These are phyloP conservation scores for Mrakia blollopis DNA, from an alignment of 768 basidiomycete genomes.

Conservation along the genomic window DNA sequence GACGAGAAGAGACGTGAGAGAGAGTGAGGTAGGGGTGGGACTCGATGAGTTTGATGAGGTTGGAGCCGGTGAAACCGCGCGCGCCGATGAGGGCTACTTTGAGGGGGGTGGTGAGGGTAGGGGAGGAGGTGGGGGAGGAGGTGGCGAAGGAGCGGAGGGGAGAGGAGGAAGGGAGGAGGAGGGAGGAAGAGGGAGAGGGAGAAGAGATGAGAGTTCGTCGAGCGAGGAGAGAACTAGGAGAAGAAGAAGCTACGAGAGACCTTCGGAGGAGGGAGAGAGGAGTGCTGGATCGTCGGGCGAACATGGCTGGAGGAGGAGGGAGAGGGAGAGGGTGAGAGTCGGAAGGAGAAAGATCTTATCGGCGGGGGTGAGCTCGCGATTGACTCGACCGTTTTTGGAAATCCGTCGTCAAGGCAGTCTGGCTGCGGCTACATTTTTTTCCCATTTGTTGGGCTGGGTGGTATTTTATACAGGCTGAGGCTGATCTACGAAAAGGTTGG, in stretches of 20 bases:
- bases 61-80: slow-evolving; percentile 90
- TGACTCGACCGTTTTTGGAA: not conserved
- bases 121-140: slow-evolving; percentile 43
- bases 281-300: not conserved
- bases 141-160: slow-evolving; percentile 10
- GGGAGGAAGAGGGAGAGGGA: not conserved
- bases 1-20: slow-evolving; percentile 93
- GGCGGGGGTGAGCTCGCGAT: not conserved
- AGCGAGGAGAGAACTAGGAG: slow-evolving; percentile 30
- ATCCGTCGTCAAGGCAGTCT: not conserved
- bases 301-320: not conserved
- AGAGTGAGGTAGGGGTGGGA: slow-evolving; percentile 82
- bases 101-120: slow-evolving; percentile 65
- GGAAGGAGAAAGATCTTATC: not conserved
- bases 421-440: too few relatives aligned
- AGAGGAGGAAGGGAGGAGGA: not conserved
- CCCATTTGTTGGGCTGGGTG: too few relatives aligned
- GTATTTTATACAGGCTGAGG: too few relatives aligned
- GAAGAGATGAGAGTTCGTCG: not conserved
- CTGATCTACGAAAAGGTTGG: too few relatives aligned
- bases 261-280: slow-evolving; percentile 4
- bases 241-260: slow-evolving; percentile 44
- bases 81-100: slow-evolving; percentile 92
- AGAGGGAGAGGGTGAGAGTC: not conserved
- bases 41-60: slow-evolving; percentile 78